Evolutionary conservation across 306 rosid genomes (phyloP), one percentile per base, ranked within the genome.

Genomic region (Vigna trinervia): DNA sequence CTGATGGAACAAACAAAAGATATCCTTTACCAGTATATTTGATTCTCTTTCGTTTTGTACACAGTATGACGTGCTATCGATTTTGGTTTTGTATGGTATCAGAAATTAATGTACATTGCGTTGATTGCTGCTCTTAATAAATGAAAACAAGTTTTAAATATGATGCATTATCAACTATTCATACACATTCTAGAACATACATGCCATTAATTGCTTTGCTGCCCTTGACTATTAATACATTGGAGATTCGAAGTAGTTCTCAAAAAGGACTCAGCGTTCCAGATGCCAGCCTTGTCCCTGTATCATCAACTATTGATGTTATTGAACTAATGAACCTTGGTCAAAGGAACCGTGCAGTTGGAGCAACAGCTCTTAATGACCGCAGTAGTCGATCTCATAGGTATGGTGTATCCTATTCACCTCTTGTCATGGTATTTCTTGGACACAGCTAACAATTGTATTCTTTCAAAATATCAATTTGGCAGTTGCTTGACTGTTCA

Each of bases 361-460:
- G 99, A 51, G 99, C 99, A 69, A 95, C 99, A 41, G 99, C 99
- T 64, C 87, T 95, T 77, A 95, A 95, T 19, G 99, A 95, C 63
- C 97, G 97, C n/a, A 95, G 99, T 57, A 95, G 99, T 80, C 97
- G 99, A 63, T 95, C 99, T 82, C 99, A 95, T 83, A 95, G 99
- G 99, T 92, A 71, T 77, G 46, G 72, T 57, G 36, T 38, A 19
- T 58, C 71, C 59, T 34, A 50, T 28, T 64, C n/a, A 54, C 38
- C 23, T 48, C 26, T 69, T 69, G 26, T 45, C 20, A 19, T 39
- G 54, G 38, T 69, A 19, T 20, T 30, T 64, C 48, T 39, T 47
- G 52, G 83, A 46, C 56, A 61, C 67, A 22, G 58, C 64, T 61
- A 65, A 73, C 80, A 56, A 22, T 56, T 66, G 32, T 67, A 71